A percentile compares a stretch with the other conserved stretches of the same genome.
phyloP scores from a whole-genome alignment of 2,329 filamentous ascomycete genomes.

The Colletotrichum salicis region DNA sequence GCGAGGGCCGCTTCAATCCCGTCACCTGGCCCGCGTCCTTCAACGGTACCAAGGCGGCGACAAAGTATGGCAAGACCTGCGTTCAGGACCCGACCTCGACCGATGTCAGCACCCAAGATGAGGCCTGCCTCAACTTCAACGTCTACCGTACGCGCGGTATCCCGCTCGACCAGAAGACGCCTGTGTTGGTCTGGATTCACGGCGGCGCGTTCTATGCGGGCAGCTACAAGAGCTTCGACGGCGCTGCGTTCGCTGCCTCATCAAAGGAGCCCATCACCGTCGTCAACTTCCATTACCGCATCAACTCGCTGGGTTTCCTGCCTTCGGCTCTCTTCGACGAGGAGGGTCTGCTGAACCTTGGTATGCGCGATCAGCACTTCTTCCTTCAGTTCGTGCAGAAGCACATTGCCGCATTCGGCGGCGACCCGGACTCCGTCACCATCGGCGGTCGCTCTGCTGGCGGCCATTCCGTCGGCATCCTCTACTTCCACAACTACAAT shows the following conservation, averaged over 20 bases:
- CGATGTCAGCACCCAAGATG: constrained; percentile 34
- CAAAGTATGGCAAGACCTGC: constrained; percentile 53
- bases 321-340: constrained; percentile 64
- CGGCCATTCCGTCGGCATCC: constrained; percentile 70
- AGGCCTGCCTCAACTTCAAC: constrained; percentile 53
- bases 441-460: constrained; percentile 72
- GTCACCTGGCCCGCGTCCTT: constrained; percentile 53
- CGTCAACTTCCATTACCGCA: constrained; percentile 72
- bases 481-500: constrained; percentile 70
- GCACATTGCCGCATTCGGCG: constrained; percentile 73
- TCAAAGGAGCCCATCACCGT: constrained; percentile 66
- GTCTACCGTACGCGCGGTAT: constrained; percentile 49
- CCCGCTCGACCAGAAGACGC: constrained; percentile 47
- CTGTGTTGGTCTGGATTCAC: constrained; percentile 53
- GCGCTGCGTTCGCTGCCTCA: constrained; percentile 44
- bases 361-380: constrained; percentile 69
- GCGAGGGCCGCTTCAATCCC: constrained; percentile 52
- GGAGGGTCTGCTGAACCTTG: constrained; percentile 68
- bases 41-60: constrained; percentile 50
- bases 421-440: constrained; percentile 71
- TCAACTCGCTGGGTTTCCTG: constrained; percentile 71
- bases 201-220: constrained; percentile 50
- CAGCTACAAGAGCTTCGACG: constrained; percentile 49
- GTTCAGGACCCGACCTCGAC: constrained; percentile 48
- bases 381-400: constrained; percentile 72